phyloP scores from a whole-genome alignment of 2,329 filamentous ascomycete genomes.

The Diaporthe aspalathi region DNA sequence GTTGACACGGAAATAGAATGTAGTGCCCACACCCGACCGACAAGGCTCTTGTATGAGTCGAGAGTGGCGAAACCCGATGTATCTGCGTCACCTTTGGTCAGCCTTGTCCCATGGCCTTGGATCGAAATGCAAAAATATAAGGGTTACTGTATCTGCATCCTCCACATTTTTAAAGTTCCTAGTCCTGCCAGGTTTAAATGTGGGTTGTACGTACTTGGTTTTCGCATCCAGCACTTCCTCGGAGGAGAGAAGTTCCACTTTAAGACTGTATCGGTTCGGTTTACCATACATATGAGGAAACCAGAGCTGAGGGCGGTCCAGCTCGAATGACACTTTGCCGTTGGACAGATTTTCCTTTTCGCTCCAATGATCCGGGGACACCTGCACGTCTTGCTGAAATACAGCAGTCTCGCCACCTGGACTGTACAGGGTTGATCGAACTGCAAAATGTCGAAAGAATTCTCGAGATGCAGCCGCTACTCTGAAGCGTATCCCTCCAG shows the following conservation, averaged over 20 bases:
- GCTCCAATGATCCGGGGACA: neutral
- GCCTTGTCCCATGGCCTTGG: conserved; percentile 52
- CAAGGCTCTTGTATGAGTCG: conserved; percentile 69
- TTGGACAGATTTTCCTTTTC: neutral
- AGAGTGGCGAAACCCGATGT: conserved; percentile 75
- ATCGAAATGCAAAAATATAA: conserved; percentile 65
- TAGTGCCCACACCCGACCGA: conserved; percentile 74
- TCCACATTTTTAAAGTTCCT: too few species aligned
- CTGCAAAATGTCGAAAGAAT: neutral
- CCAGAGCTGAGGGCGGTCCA: neutral
- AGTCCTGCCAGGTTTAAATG: neutral
- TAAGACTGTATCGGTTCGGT: neutral
- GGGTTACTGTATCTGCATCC: conserved; percentile 77
- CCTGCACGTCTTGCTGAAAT: neutral
- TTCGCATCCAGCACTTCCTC: conserved; percentile 9
- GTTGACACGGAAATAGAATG: conserved; percentile 84
- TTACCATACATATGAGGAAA: conserved; percentile 5
- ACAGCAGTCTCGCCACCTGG: neutral
- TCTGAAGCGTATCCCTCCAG: conserved; percentile 54
- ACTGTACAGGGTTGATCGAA: neutral
- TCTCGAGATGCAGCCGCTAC: neutral
- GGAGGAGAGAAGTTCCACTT: neutral
- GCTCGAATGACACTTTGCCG: neutral
- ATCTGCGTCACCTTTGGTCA: conserved; percentile 68
- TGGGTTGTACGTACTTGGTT: neutral